Evolutionary conservation across 2,329 filamentous ascomycete species (phyloP).

Genomic region (Amphichorda felina): DNA sequence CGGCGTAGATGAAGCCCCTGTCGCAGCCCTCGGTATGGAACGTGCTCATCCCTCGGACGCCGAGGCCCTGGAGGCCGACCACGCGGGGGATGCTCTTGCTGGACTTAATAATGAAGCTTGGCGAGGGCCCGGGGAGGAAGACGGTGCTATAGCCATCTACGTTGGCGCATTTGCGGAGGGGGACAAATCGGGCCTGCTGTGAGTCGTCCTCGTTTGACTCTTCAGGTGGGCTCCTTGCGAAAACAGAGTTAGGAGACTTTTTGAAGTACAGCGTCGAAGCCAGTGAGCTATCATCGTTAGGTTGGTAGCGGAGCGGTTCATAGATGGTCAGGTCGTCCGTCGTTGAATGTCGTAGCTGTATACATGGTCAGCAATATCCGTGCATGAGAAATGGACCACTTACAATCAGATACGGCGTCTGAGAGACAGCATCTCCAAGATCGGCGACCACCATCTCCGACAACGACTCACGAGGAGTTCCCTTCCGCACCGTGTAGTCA

Average conservation of each 20-base stretch:
- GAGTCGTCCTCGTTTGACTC: conserved; percentile 32
- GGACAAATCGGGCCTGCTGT: conserved; percentile 31
- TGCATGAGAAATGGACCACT: conserved; percentile 16
- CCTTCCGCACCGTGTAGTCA: conserved; percentile 58
- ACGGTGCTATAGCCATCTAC: conserved; percentile 72
- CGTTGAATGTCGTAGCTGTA: conserved; percentile 39
- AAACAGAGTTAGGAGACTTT: conserved; percentile 57
- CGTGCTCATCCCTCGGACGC: conserved; percentile 58
- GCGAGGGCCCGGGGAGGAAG: conserved; percentile 69
- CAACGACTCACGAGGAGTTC: conserved; percentile 59
- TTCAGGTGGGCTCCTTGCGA: conserved; percentile 43
- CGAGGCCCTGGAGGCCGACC: conserved; percentile 56
- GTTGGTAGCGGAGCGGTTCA: conserved; percentile 54
- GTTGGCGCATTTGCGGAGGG: conserved; percentile 47
- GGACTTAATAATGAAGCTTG: conserved; percentile 74
- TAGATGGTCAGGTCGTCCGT: conserved; percentile 82
- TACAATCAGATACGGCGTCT: conserved; percentile 72
- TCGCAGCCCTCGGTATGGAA: conserved; percentile 72
- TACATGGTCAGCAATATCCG: neutral
- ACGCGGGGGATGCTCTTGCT: conserved; percentile 66
- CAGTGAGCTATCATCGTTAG: conserved; percentile 25
- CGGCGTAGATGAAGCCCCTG: conserved; percentile 72
- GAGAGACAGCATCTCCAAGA: conserved; percentile 61
- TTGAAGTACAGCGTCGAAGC: conserved; percentile 57
- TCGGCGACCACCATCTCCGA: conserved; percentile 76